phyloP scores from a whole-genome alignment of 805 yeast genomes.

The Lipomyces starkeyi region DNA sequence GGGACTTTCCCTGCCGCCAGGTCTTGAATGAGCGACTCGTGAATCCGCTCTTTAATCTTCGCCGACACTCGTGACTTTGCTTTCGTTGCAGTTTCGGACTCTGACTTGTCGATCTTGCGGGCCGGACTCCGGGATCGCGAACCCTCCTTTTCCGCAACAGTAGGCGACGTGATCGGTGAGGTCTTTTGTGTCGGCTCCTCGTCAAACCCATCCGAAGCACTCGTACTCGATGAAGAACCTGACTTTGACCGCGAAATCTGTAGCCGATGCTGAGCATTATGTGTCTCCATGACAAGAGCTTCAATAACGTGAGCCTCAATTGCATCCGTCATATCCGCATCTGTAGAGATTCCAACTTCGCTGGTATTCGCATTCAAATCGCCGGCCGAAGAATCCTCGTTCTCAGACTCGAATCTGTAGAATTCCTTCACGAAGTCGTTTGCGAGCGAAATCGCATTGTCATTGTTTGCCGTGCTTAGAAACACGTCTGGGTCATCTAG shows the following conservation, averaged over 20 bases:
- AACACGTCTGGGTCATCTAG: conserved; percentile 14
- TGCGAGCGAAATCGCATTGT: conserved; percentile 19
- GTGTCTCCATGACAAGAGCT: neutral
- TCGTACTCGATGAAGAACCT: neutral
- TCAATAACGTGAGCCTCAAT: neutral
- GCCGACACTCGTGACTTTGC: conserved; percentile 2
- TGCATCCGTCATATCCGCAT: neutral
- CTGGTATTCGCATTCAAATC: neutral
- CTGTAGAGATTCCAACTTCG: neutral
- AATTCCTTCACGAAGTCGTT: conserved; percentile 34
- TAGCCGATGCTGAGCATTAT: neutral
- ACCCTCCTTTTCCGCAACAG: neutral
- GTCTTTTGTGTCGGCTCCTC: neutral
- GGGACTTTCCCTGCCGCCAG: conserved; percentile 40
- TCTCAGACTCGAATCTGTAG: conserved; percentile 26
- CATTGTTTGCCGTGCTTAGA: conserved; percentile 10
- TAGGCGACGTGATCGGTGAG: conserved; percentile 10
- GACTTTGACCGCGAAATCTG: neutral
- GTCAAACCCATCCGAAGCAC: conserved; percentile 4
- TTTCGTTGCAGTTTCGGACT: neutral
- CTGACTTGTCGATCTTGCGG: neutral
- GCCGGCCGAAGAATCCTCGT: neutral
- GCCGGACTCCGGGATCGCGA: neutral
- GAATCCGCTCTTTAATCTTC: conserved; percentile 30
- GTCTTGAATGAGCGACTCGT: conserved; percentile 30